These are phyloP conservation scores for Ophiostoma novo-ulmi DNA, from an alignment of 2,329 filamentous ascomycete species.

Conservation along the genomic window DNA sequence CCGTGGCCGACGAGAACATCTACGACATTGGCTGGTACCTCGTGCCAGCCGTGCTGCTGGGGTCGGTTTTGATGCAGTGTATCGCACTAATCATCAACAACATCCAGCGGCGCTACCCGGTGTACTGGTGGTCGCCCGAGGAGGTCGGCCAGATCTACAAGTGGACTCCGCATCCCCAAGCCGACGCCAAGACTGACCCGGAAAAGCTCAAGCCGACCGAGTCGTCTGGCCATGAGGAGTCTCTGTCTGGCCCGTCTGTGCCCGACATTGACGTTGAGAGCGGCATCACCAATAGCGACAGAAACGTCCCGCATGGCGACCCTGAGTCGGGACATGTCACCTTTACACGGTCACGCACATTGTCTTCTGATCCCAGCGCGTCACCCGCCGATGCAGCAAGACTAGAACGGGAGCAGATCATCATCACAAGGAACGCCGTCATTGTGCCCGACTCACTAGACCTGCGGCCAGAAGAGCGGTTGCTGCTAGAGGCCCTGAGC, in stretches of 20 bases:
- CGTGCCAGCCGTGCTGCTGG: constrained; percentile 58
- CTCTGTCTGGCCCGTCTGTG: neutral
- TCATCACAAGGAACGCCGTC: constrained; percentile 18
- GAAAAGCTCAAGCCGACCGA: constrained; percentile 10
- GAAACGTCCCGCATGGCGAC: neutral
- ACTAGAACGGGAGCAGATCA: neutral
- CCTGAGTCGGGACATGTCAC: constrained; percentile 12
- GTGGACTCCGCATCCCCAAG: constrained; percentile 22
- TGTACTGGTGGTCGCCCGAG: constrained; percentile 63
- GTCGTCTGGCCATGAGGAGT: neutral
- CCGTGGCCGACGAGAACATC: constrained; percentile 54
- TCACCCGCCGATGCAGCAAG: neutral
- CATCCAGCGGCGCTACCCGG: constrained; percentile 58
- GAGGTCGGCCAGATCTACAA: constrained; percentile 31
- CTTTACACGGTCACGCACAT: constrained; percentile 3
- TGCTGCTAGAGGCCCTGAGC: constrained; percentile 21
- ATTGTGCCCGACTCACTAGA: constrained; percentile 19
- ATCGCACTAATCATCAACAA: constrained; percentile 65
- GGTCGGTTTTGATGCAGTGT: constrained; percentile 54
- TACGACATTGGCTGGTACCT: constrained; percentile 62
- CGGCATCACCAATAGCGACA: neutral
- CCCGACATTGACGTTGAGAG: neutral
- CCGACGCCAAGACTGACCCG: neutral
- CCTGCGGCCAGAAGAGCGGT: constrained; percentile 23
- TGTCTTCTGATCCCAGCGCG: neutral